Evolutionary conservation across 768 basidiomycete genomes (phyloP).

Genomic region (Phlebiopsis flavidoalba): DNA sequence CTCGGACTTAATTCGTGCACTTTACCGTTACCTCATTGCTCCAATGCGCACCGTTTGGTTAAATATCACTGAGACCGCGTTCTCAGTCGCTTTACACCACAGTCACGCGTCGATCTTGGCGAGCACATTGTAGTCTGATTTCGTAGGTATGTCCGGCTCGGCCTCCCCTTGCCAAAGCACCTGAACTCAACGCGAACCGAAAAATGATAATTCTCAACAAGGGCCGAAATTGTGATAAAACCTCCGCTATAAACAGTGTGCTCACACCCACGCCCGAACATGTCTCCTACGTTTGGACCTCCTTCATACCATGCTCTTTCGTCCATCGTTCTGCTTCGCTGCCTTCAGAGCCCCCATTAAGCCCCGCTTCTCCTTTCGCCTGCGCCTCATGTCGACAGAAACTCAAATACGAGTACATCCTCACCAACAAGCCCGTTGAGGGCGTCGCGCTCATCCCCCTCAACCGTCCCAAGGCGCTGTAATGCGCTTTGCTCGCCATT

Average conservation of each 20-base stretch:
- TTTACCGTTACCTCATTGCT: not conserved
- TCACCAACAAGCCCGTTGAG: constrained; percentile 63
- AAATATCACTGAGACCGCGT: not conserved
- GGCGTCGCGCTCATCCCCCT: constrained; percentile 77
- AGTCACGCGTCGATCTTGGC: no score
- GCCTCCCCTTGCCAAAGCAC: not conserved
- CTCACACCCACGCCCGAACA: not conserved
- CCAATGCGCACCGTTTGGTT: not conserved
- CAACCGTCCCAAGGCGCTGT: constrained; percentile 84
- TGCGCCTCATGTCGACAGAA: constrained; percentile 41
- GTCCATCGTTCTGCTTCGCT: not conserved
- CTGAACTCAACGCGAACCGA: not conserved
- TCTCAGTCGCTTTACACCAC: not conserved
- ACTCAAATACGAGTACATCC: constrained; percentile 57
- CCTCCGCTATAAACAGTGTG: not conserved
- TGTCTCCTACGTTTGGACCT: constrained; percentile 11
- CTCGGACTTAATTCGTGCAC: not conserved
- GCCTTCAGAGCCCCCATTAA: not conserved
- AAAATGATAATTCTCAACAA: not conserved
- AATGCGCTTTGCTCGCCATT: constrained; percentile 84
- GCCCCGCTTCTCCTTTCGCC: not conserved
- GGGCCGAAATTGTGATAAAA: not conserved
- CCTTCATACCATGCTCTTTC: constrained; percentile 1
- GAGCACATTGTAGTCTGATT: no score
- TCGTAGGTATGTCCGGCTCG: not conserved